Evolutionary conservation across 2,329 filamentous ascomycete genomes (phyloP).

Genomic region (Parascedosporium putredinis): DNA sequence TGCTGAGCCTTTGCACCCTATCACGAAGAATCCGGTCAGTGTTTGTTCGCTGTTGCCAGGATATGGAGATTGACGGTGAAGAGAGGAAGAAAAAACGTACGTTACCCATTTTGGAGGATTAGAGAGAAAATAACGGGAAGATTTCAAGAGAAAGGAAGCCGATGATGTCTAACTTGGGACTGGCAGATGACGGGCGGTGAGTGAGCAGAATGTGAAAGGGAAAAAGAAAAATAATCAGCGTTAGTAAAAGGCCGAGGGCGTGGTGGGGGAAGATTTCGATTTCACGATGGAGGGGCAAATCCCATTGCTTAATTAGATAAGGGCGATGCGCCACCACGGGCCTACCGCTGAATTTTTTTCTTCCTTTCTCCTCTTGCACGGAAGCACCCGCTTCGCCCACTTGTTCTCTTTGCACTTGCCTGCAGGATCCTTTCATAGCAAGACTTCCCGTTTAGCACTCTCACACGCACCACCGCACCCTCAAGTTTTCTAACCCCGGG

Average conservation of each 20-base stretch:
- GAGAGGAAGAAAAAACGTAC: background rate
- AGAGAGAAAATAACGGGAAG: background rate
- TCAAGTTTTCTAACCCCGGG: no score
- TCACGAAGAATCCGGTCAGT: background rate
- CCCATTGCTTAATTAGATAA: background rate
- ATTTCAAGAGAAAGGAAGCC: no score
- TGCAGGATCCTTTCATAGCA: no score
- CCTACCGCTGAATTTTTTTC: no score
- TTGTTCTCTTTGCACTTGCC: no score
- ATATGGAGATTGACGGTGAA: background rate
- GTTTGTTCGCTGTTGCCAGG: background rate
- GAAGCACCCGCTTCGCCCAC: no score
- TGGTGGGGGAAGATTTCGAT: background rate
- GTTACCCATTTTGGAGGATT: conserved; percentile 8
- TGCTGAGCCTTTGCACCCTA: conserved; percentile 57
- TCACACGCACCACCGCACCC: no score
- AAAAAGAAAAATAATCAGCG: no score
- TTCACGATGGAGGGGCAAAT: background rate
- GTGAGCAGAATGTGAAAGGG: background rate
- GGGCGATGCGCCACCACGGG: no score
- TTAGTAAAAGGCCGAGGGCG: no score
- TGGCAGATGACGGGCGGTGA: background rate
- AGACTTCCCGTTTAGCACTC: no score
- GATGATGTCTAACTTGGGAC: no score
- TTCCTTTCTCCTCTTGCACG: background rate